phyloP scores from a whole-genome alignment of 768 basidiomycete genomes.

The Agaricus blazei region DNA sequence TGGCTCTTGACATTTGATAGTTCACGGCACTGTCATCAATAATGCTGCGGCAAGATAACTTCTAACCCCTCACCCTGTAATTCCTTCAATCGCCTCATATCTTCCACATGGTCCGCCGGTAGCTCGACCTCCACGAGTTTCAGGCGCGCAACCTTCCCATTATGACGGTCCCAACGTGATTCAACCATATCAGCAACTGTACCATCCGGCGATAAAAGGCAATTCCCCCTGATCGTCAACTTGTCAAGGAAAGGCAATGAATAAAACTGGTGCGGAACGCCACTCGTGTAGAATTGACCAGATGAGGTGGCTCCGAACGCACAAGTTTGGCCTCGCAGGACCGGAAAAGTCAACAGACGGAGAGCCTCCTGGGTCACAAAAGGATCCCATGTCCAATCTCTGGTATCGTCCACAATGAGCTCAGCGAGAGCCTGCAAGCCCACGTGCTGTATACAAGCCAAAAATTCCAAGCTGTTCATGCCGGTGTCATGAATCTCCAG shows the following conservation, averaged over 20 bases:
- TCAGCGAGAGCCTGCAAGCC: conserved; percentile 22
- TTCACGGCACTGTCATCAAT: neutral
- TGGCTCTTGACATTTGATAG: neutral
- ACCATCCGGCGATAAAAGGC: conserved; percentile 24
- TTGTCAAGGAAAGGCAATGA: conserved; percentile 23
- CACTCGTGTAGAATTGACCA: neutral
- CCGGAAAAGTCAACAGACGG: conserved; percentile 21
- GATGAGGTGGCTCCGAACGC: conserved; percentile 1
- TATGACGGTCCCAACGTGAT: conserved; percentile 24
- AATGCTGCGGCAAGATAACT: conserved; percentile 16
- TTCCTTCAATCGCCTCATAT: conserved; percentile 22
- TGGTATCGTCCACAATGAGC: conserved; percentile 27
- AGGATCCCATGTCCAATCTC: conserved; percentile 29
- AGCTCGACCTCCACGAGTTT: conserved; percentile 24
- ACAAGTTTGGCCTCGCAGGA: neutral
- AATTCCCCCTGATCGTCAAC: conserved; percentile 24
- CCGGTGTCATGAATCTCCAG: conserved; percentile 29
- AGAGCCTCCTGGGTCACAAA: conserved; percentile 25
- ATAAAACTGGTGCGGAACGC: neutral
- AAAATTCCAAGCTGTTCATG: conserved; percentile 23
- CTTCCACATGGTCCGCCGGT: conserved; percentile 25
- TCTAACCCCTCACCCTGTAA: conserved; percentile 29
- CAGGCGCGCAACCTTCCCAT: conserved; percentile 19
- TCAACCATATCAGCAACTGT: conserved; percentile 30
- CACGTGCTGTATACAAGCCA: conserved; percentile 22